These are phyloP conservation scores for Boletus pseudo-olivaceus DNA, from an alignment of 768 basidiomycete species.

Conservation along the genomic window DNA sequence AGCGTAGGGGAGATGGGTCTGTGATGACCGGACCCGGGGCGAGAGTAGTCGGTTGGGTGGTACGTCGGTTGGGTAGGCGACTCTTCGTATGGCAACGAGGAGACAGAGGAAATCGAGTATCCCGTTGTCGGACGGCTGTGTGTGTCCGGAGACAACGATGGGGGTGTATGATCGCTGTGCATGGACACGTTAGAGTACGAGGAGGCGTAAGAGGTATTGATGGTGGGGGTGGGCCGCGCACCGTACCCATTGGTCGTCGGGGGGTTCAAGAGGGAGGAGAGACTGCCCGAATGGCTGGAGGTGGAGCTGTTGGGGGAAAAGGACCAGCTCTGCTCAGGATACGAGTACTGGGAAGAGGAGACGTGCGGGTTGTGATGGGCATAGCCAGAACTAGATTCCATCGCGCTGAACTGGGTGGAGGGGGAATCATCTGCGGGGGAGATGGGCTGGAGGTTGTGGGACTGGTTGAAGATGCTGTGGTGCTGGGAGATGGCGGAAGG, in stretches of 20 bases:
- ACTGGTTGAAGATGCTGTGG: slow-evolving; percentile 55
- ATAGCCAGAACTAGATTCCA: slow-evolving; percentile 33
- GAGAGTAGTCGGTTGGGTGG: slow-evolving; percentile 58
- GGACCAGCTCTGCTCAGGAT: slow-evolving; percentile 59
- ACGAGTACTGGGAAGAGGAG: slow-evolving; percentile 57
- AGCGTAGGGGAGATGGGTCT: slow-evolving; percentile 60
- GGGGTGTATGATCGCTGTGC: slow-evolving; percentile 66
- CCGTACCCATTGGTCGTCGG: slow-evolving; percentile 39
- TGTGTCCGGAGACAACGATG: slow-evolving; percentile 67
- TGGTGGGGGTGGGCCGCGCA: slow-evolving; percentile 61
- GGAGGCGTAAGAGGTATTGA: slow-evolving; percentile 64
- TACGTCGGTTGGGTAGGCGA: slow-evolving; percentile 35
- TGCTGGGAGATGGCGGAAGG: slow-evolving; percentile 58
- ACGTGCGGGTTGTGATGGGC: slow-evolving; percentile 33
- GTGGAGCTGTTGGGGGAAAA: slow-evolving; percentile 47
- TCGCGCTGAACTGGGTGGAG: slow-evolving; percentile 42
- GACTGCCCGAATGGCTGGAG: slow-evolving; percentile 65
- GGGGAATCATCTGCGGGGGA: slow-evolving; percentile 70
- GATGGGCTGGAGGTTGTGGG: slow-evolving; percentile 59
- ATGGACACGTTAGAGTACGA: slow-evolving; percentile 70
- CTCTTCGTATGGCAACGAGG: slow-evolving; percentile 70
- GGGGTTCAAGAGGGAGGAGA: slow-evolving; percentile 78
- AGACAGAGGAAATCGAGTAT: slow-evolving; percentile 82
- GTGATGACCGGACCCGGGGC: slow-evolving; percentile 72
- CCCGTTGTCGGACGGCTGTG: slow-evolving; percentile 77